Conservation (phyloP, 441 rosid species). For the Pelargonium fulgidum region DNA sequence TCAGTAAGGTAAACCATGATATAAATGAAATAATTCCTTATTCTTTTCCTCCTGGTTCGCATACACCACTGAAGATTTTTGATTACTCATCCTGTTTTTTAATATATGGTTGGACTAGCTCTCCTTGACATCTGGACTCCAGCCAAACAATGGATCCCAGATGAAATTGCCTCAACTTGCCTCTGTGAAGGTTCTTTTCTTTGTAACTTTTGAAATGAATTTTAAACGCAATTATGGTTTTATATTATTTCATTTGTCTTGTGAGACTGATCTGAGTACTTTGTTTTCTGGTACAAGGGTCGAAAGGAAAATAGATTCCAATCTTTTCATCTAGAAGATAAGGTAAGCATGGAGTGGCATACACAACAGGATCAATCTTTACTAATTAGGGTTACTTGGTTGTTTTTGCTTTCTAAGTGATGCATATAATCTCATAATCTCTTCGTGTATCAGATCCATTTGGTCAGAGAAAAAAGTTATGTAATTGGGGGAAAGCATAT, state of each 20-base stretch:
- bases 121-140: conserved; percentile 52
- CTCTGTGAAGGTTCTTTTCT: conserved; percentile 43
- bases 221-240: neutral
- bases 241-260: conserved; percentile 13
- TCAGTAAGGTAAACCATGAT: conserved; percentile 57
- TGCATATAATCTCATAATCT: conserved; percentile 7
- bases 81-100: conserved; percentile 6
- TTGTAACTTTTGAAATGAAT: conserved; percentile 6
- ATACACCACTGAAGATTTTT: conserved; percentile 6
- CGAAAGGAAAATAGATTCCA: conserved; percentile 79
- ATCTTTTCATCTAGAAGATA: conserved; percentile 49
- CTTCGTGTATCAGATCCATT: conserved; percentile 31
- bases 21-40: neutral
- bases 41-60: neutral
- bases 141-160: conserved; percentile 40
- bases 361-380: neutral
- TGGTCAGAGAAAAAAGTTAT: conserved; percentile 30
- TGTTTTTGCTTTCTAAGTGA: conserved; percentile 9
- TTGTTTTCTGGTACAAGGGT: conserved; percentile 50
- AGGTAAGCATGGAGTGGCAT: conserved; percentile 37
- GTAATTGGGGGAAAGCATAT: conserved; percentile 25
- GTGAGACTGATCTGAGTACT: conserved; percentile 27
- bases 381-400: neutral
- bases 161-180: conserved; percentile 34
- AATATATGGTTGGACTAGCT: conserved; percentile 33